These are phyloP conservation scores for Colletotrichum scovillei DNA, from an alignment of 2,329 filamentous ascomycete genomes.

Conservation along the genomic window DNA sequence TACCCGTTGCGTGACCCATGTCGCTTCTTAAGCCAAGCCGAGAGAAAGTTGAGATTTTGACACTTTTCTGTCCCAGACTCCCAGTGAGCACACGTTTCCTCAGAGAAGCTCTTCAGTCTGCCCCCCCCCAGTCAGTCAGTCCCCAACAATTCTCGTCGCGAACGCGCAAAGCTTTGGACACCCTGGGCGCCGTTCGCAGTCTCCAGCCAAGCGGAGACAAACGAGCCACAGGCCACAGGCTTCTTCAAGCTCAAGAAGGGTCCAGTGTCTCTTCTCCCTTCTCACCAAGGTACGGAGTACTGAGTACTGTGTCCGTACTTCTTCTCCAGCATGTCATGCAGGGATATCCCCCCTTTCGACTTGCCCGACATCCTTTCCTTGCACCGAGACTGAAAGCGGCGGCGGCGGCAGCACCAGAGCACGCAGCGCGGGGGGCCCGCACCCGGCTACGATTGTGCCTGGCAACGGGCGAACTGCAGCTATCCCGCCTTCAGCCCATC, in stretches of 20 bases:
- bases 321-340: not conserved
- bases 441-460: not conserved
- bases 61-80: not conserved
- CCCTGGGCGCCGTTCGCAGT: slow-evolving; percentile 14
- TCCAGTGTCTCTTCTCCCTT: not conserved
- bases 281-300: too few species aligned
- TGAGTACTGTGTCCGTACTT: too few species aligned
- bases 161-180: slow-evolving; percentile 31
- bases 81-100: slow-evolving; percentile 22
- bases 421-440: not conserved
- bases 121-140: not conserved
- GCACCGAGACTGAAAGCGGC: slow-evolving; percentile 7
- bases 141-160: slow-evolving; percentile 34
- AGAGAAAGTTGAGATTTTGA: not conserved
- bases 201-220: not conserved
- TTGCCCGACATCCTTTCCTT: slow-evolving; percentile 13
- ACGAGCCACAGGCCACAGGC: not conserved
- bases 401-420: not conserved
- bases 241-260: slow-evolving; percentile 5
- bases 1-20: slow-evolving; percentile 12
- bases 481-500: slow-evolving; percentile 32
- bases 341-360: not conserved
- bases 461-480: slow-evolving; percentile 33
- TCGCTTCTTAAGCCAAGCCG: not conserved
- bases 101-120: not conserved